Conservation (phyloP, 2,329 filamentous ascomycete genomes). For the Cladophialophora psammophila region DNA sequence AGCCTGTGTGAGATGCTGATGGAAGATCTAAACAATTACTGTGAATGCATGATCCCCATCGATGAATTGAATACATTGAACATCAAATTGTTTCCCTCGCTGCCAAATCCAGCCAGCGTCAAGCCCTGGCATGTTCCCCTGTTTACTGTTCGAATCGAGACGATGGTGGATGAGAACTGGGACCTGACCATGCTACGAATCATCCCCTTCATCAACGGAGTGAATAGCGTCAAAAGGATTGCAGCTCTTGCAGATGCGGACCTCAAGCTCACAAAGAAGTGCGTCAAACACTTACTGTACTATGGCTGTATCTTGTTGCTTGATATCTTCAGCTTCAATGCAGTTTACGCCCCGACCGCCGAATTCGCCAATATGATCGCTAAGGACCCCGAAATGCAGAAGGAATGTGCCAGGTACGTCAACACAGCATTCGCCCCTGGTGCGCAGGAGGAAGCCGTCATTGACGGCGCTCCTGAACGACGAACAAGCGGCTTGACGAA, state of each 20-base stretch:
- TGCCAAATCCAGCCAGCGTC: constrained; percentile 77
- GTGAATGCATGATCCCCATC: constrained; percentile 99
- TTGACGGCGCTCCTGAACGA: constrained; percentile 25
- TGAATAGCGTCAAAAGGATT: constrained; percentile 87
- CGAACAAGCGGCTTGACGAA: constrained; percentile 37
- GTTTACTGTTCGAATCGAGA: constrained; percentile 64
- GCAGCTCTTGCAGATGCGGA: constrained; percentile 85
- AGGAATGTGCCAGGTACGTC: constrained; percentile 88
- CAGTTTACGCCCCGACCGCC: constrained; percentile 84
- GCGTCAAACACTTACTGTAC: constrained; percentile 87
- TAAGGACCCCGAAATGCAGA: constrained; percentile 76
- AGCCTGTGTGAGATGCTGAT: constrained; percentile 84
- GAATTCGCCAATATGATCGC: constrained; percentile 79
- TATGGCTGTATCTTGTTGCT: constrained; percentile 90
- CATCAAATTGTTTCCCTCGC: constrained; percentile 91
- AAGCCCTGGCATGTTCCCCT: constrained; percentile 92
- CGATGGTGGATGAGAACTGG: constrained; percentile 63
- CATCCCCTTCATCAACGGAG: constrained; percentile 85
- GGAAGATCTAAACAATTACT: constrained; percentile 95
- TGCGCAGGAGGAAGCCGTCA: constrained; percentile 37
- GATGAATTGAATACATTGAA: constrained; percentile 95
- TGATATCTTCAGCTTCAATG: constrained; percentile 93
- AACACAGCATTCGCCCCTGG: constrained; percentile 59
- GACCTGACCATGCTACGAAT: constrained; percentile 66
- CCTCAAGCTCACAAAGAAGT: constrained; percentile 82